Percentiles rank a stretch among this genome's conserved stretches.
These are phyloP conservation scores for Spathaspora sp. DNA, from an alignment of 805 yeast genomes.

Conservation along the genomic window DNA sequence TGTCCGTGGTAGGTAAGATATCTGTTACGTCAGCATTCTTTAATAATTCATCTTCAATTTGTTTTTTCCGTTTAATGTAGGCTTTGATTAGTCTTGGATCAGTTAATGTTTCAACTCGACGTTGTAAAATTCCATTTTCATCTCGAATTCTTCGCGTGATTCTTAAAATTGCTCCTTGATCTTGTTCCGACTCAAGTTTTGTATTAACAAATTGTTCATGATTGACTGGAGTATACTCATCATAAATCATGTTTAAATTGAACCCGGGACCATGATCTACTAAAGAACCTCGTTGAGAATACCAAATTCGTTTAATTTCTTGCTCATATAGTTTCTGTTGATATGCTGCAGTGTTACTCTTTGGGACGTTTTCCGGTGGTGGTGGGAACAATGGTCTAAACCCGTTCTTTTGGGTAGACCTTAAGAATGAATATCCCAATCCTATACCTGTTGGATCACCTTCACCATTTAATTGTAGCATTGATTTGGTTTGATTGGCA, in stretches of 20 bases:
- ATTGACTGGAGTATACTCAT: constrained; percentile 34
- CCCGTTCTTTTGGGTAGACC: constrained; percentile 95
- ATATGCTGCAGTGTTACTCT: constrained; percentile 38
- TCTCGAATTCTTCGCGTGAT: constrained; percentile 81
- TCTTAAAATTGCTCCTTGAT: constrained; percentile 25
- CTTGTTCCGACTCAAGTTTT: constrained; percentile 22
- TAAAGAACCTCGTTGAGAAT: constrained; percentile 67
- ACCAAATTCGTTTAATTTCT: constrained; percentile 88
- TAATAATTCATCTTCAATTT: constrained; percentile 51
- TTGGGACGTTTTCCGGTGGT: constrained; percentile 34
- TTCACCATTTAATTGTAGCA: constrained; percentile 90
- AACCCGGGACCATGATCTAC: constrained; percentile 35
- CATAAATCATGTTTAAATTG: constrained; percentile 32
- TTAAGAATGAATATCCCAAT: constrained; percentile 80
- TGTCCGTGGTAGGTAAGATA: constrained; percentile 74
- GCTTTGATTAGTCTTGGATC: constrained; percentile 88
- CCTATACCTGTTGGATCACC: constrained; percentile 95
- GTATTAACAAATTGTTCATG: constrained; percentile 29
- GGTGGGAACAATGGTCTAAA: constrained; percentile 46
- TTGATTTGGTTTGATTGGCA: constrained; percentile 95
- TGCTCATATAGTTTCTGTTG: constrained; percentile 92
- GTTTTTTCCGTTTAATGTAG: constrained; percentile 69
- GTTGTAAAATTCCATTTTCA: constrained; percentile 79
- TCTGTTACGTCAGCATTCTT: constrained; percentile 68
- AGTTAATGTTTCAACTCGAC: constrained; percentile 70